A percentile compares a stretch with the other conserved stretches of the same genome.
Conservation (phyloP, 192 early-diverging fungal species). For the Coemansia sp. region DNA sequence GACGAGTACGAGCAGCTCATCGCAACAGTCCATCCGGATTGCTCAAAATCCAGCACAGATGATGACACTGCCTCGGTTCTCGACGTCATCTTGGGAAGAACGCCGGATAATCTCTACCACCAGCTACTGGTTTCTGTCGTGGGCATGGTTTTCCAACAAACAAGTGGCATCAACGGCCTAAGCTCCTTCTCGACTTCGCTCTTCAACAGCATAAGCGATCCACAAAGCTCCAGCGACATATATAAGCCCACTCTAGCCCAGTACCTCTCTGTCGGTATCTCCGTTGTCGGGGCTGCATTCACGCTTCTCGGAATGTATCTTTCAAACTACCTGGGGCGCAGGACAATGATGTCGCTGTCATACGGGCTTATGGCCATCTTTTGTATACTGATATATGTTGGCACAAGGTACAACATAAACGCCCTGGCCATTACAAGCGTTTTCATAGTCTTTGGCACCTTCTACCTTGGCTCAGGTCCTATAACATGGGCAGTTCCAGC, state of each 20-base stretch:
- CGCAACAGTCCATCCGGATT: slow-evolving; percentile 26
- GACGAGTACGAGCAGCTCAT: slow-evolving; percentile 49
- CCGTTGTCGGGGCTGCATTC: too few species aligned
- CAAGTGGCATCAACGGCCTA: slow-evolving; percentile 77
- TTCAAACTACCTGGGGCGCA: too few species aligned
- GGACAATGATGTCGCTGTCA: too few species aligned
- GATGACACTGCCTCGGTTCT: slow-evolving; percentile 33
- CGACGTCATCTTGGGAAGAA: slow-evolving; percentile 55
- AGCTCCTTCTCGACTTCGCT: slow-evolving; percentile 71
- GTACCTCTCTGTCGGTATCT: too few species aligned
- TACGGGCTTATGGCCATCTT: background rate
- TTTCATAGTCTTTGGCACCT: slow-evolving; percentile 68
- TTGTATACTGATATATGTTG: slow-evolving; percentile 61
- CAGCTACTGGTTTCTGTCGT: slow-evolving; percentile 63
- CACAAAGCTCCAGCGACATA: slow-evolving; percentile 22
- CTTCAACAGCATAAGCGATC: slow-evolving; percentile 52
- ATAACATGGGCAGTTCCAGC: slow-evolving; percentile 77
- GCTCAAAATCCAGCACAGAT: slow-evolving; percentile 17
- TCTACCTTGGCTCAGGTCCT: slow-evolving; percentile 73
- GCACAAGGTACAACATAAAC: slow-evolving; percentile 46
- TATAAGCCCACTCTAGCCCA: too few species aligned
- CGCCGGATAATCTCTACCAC: slow-evolving; percentile 57
- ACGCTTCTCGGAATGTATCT: too few species aligned
- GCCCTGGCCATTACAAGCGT: slow-evolving; percentile 61
- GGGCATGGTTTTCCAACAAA: slow-evolving; percentile 72